Evolutionary conservation across 768 basidiomycete genomes (phyloP), one percentile per base, ranked within the genome.

Genomic region (Tricholoma sp.): DNA sequence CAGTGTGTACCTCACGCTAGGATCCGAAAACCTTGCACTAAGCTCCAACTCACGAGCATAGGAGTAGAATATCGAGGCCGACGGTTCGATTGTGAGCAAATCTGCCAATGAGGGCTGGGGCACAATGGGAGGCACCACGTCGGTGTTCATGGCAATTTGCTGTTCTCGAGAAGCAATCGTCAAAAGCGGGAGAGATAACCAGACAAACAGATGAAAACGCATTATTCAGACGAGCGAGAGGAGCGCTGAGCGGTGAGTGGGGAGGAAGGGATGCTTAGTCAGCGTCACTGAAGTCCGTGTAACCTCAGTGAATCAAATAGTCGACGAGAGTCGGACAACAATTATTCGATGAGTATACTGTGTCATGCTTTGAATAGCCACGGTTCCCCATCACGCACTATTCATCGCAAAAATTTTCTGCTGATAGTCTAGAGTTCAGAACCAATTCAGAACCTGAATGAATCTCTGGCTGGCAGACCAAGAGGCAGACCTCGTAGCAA

Each of bases 1-100:
- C 9, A 95, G 52, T 0, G 91, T 91, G 54, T 74, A 69, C 6
- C 69, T 74, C 1, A 64, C 55, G n/a, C 55, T 54, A 6, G 65
- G 54, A 33, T 77, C 71, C 15, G 68, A 65, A 50, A 93, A 79
- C 9, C 76, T 72, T 31, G 66, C 63, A 65, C 84, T 85, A n/a
- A 86, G 61, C 61, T 81, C 76, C 1, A 85, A 73, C 63, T 91
- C 90, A 6, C 90, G 79, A 4, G 89, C 87, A 66, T 93, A 93
- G 0, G 87, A 84, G 67, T 85, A 91, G 76, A 91, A 94, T 52
- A 94, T 93, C 39, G 89, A 92, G 8, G 82, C 80, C 0, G 82
- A 80, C 1, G 81, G 63, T 62, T 91, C 85, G 65, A 94, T 83
- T 10, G 91, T 92, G 61, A 94, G 80, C 41, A 90, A 72, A 71